Evolutionary conservation across 805 yeast species (phyloP).

Genomic region (Kregervanrija fluxuum): DNA sequence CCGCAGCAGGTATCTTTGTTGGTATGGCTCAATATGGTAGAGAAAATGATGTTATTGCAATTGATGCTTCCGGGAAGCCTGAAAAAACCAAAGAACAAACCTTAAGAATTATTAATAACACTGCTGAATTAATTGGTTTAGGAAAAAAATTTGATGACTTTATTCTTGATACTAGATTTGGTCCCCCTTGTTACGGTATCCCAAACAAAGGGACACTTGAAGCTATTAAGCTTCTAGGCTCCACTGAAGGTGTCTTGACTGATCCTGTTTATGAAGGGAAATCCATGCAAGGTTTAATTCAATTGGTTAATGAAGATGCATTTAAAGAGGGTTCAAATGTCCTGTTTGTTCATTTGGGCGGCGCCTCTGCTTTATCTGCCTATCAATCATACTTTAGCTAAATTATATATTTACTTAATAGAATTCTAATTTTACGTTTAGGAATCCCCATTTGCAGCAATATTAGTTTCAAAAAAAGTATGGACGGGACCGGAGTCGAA

Average conservation of each 20-base stretch:
- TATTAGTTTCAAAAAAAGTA: background rate
- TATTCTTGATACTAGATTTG: conserved; percentile 26
- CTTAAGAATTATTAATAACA: conserved; percentile 27
- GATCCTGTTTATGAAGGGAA: conserved; percentile 33
- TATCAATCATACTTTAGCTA: conserved; percentile 18
- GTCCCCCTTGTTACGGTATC: conserved; percentile 28
- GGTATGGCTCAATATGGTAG: conserved; percentile 30
- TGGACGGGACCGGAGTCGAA: conserved; percentile 77
- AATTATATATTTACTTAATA: background rate
- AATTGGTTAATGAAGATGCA: conserved; percentile 20
- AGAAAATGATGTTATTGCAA: conserved; percentile 28
- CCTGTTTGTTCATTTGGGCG: conserved; percentile 27
- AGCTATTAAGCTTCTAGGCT: conserved; percentile 29
- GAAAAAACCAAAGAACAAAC: conserved; percentile 29
- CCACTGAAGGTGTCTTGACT: conserved; percentile 29
- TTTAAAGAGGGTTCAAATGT: conserved; percentile 25
- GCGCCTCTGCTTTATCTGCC: conserved; percentile 29
- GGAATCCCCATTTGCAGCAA: too few species aligned
- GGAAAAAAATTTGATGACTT: conserved; percentile 22
- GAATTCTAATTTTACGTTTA: background rate
- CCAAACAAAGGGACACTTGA: conserved; percentile 32
- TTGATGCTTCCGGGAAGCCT: conserved; percentile 31
- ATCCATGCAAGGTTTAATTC: conserved; percentile 29
- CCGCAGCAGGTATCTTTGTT: conserved; percentile 29
- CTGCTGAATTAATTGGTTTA: conserved; percentile 27